These are phyloP conservation scores for Phytophthora uliginosa DNA, from an alignment of 352 stramenopile genomes.

Conservation along the genomic window DNA sequence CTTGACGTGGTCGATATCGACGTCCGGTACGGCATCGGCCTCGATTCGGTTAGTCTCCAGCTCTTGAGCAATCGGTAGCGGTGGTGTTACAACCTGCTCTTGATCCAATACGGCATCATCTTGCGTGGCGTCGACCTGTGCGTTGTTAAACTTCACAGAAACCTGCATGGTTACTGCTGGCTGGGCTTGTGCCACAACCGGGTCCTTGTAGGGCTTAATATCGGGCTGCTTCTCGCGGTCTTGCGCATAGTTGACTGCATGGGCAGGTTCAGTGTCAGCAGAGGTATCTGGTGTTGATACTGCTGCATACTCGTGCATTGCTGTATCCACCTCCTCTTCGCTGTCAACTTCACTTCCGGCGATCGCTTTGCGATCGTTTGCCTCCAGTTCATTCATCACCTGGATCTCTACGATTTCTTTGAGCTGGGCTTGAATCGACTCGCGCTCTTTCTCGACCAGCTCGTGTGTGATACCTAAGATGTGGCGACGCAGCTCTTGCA, in stretches of 20 bases:
- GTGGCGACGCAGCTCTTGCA: constrained; percentile 65
- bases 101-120: not conserved
- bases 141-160: not conserved
- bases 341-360: not conserved
- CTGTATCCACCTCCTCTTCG: constrained; percentile 2
- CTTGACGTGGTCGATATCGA: constrained; percentile 4
- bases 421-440: constrained; percentile 54
- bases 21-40: not conserved
- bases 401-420: constrained; percentile 40
- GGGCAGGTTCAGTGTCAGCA: not conserved
- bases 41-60: not conserved
- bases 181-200: not conserved
- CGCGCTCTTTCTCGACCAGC: constrained; percentile 64
- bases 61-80: not conserved
- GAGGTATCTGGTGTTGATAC: constrained; percentile 3
- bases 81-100: not conserved
- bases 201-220: not conserved
- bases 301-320: not conserved
- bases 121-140: not conserved
- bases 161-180: not conserved
- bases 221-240: not conserved
- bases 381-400: constrained; percentile 8
- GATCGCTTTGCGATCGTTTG: not conserved
- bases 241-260: not conserved
- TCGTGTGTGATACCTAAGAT: constrained; percentile 62